Evolutionary conservation across 345 rosid genomes (phyloP), one percentile per base, ranked within the genome.

Genomic region (Eucalyptus lansdowneana): DNA sequence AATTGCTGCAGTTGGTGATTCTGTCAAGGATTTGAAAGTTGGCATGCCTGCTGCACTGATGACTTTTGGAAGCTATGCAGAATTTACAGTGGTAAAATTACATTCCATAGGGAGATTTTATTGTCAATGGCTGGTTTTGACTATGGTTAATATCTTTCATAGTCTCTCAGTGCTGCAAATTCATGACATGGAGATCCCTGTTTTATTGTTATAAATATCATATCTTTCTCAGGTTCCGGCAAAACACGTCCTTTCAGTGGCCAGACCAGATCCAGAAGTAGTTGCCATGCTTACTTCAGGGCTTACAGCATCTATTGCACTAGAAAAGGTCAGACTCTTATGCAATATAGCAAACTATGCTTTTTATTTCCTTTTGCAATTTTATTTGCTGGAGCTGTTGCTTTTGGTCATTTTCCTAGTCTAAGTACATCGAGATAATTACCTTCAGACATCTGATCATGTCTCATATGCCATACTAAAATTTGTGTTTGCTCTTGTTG

Each of bases 221-320:
- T 88, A 21, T 90, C 19, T 76, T 81, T 86, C 86, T 14, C 90
- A 97, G 99, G 97, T 97, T 88, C 92, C 93, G 80, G 91, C 96
- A 85, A 97, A 95, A 91, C 96, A 96, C 37, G 90, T 97, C 83
- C 98, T 97, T 92, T 96, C 98, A 86, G 97, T 97, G 88, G 95
- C 98, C 89, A 95, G 96, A 89, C 99, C 99, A 85, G 99, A 96
- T 89, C 98, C 99, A 45, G 99, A 97, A 94, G 99, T 97, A 90
- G 96, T 97, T 93, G 99, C 99, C 88, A 95, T 97, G 99, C 99
- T 97, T 93, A 97, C 99, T 89, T 97, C 99, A 29, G 99, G 99
- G 87, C 91, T 97, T 89, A 97, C 99, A 69, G 99, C 99, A 21
- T 97, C 98, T 88, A 97, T 95, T 80, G 98, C 98, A 89, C 93